Evolutionary conservation across 768 basidiomycete genomes (phyloP).

Genomic region (Mycena alexandri): DNA sequence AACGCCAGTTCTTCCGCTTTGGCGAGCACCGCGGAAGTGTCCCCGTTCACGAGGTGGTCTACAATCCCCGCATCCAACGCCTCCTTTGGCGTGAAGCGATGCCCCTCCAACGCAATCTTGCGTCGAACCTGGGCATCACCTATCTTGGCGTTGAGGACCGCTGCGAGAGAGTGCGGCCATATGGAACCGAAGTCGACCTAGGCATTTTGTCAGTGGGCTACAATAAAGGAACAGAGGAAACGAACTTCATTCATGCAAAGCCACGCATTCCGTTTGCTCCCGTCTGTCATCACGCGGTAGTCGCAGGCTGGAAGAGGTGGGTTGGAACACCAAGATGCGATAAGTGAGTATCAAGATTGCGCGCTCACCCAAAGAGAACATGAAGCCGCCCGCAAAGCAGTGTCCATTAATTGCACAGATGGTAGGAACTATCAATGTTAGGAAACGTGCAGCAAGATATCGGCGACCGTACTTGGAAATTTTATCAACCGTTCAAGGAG

Average conservation of each 20-base stretch:
- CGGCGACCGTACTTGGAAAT: constrained; percentile 66
- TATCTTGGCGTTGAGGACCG: constrained; percentile 74
- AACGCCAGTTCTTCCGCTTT: constrained; percentile 76
- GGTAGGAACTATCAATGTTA: constrained; percentile 69
- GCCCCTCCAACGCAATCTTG: constrained; percentile 83
- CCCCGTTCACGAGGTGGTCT: constrained; percentile 75
- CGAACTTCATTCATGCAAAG: constrained; percentile 92
- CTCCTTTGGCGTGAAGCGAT: constrained; percentile 82
- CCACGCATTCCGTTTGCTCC: constrained; percentile 82
- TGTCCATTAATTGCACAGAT: constrained; percentile 88
- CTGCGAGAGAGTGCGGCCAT: constrained; percentile 80
- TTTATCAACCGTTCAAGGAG: constrained; percentile 75
- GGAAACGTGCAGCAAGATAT: constrained; percentile 48
- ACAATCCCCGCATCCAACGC: constrained; percentile 75
- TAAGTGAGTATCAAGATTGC: too few relatives aligned
- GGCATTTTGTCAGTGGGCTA: background rate
- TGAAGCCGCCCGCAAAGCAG: constrained; percentile 87
- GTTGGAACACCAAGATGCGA: too few relatives aligned
- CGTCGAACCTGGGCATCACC: constrained; percentile 69
- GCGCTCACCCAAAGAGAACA: constrained; percentile 66
- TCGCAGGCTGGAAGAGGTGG: constrained; percentile 83
- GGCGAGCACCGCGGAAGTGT: constrained; percentile 68
- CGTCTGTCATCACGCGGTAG: constrained; percentile 91
- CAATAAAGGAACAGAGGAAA: background rate
- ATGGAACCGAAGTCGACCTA: constrained; percentile 85